These are phyloP conservation scores for Penicillium decumbens DNA, from an alignment of 2,329 filamentous ascomycete genomes.

Conservation along the genomic window DNA sequence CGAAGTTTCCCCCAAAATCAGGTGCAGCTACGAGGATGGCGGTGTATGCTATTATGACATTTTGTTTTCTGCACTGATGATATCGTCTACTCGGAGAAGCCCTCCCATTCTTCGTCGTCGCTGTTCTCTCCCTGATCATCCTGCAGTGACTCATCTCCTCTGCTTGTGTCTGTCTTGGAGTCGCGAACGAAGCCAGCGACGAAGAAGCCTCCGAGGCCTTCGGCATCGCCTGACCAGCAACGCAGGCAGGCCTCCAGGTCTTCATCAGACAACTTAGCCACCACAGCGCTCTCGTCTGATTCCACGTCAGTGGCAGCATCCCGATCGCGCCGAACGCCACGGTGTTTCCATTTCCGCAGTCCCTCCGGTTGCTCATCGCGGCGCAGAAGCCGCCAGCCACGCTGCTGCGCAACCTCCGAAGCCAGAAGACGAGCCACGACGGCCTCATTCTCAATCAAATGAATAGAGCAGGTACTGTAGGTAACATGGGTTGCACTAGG, in stretches of 20 bases:
- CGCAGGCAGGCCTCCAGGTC: conserved; percentile 69
- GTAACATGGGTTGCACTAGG: conserved; percentile 70
- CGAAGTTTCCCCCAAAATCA: neutral
- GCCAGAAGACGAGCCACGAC: conserved; percentile 70
- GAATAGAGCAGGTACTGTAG: conserved; percentile 90
- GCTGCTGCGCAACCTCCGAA: conserved; percentile 60
- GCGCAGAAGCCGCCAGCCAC: conserved; percentile 73
- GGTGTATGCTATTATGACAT: neutral
- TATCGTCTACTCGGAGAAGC: conserved; percentile 37
- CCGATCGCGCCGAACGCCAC: conserved; percentile 51
- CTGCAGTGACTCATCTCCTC: conserved; percentile 18
- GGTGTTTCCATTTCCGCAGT: conserved; percentile 68
- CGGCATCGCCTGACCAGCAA: conserved; percentile 72
- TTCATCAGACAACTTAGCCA: conserved; percentile 44
- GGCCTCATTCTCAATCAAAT: conserved; percentile 80
- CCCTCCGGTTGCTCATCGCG: conserved; percentile 70
- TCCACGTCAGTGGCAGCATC: conserved; percentile 3
- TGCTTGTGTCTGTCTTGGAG: conserved; percentile 29
- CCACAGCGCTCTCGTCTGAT: conserved; percentile 9
- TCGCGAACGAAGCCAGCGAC: conserved; percentile 78
- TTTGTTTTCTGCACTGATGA: neutral
- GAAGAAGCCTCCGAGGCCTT: conserved; percentile 93
- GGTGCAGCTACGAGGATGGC: neutral
- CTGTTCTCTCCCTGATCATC: conserved; percentile 14
- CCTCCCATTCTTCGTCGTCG: conserved; percentile 43